Percentiles rank a stretch among this genome's conserved stretches.
Evolutionary conservation across 2,329 filamentous ascomycete genomes (phyloP).

Genomic region (Ceratocystis papillata): DNA sequence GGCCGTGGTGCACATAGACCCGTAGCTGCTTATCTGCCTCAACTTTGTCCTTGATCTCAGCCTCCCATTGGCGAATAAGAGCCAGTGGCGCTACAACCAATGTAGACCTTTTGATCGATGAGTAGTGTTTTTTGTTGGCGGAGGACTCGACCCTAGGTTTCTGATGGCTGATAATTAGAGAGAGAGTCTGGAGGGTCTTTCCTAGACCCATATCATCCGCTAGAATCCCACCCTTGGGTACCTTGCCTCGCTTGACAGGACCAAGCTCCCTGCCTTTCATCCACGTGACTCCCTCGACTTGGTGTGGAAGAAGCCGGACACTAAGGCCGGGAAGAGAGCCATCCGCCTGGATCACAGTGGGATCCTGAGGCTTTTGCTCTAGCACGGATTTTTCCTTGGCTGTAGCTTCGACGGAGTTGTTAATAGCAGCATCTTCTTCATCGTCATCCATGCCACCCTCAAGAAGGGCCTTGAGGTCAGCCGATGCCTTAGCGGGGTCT

Average conservation of each 20-base stretch:
- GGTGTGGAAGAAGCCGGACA: conserved; percentile 82
- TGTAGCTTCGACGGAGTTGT: not conserved
- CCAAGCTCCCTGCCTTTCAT: conserved; percentile 90
- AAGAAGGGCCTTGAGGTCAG: conserved; percentile 69
- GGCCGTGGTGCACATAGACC: conserved; percentile 84
- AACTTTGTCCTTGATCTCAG: conserved; percentile 79
- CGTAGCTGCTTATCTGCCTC: conserved; percentile 56
- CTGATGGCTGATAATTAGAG: conserved; percentile 73
- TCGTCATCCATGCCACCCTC: conserved; percentile 72
- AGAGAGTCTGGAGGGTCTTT: conserved; percentile 90
- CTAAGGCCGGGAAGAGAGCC: conserved; percentile 63
- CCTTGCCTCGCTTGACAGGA: conserved; percentile 63
- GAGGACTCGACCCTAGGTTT: conserved; percentile 41
- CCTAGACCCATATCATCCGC: conserved; percentile 96
- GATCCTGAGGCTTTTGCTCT: not conserved
- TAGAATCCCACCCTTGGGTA: conserved; percentile 86
- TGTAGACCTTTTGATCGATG: conserved; percentile 63
- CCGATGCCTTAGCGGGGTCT: conserved; percentile 59
- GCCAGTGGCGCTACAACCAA: conserved; percentile 88
- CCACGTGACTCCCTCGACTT: conserved; percentile 88
- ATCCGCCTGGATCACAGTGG: conserved; percentile 19
- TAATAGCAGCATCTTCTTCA: conserved; percentile 33
- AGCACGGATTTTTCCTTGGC: not conserved
- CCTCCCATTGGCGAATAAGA: conserved; percentile 94
- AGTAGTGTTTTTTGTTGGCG: conserved; percentile 55